Evolutionary conservation across 208 protist genomes (phyloP).

Genomic region (Leishmania tropica): DNA sequence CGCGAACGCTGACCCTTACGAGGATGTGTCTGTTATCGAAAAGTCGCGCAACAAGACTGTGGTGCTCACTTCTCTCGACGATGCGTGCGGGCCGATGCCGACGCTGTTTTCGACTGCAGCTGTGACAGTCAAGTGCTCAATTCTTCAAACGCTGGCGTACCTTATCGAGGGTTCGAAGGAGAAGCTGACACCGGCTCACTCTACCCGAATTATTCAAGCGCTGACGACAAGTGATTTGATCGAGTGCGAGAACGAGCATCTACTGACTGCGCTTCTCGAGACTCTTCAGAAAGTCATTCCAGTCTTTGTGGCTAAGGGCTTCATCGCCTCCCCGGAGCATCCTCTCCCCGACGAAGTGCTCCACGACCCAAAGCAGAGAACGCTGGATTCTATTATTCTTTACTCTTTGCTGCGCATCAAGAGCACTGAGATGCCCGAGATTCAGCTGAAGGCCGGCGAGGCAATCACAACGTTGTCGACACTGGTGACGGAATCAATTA

Average conservation of each 20-base stretch:
- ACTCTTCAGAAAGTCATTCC: constrained; percentile 40
- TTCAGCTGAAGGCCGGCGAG: constrained; percentile 37
- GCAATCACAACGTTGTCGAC: constrained; percentile 51
- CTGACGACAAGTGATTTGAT: constrained; percentile 67
- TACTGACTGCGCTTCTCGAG: constrained; percentile 66
- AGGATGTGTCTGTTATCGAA: constrained; percentile 39
- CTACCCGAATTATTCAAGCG: constrained; percentile 62
- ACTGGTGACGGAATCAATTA: constrained; percentile 55
- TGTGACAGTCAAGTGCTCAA: constrained; percentile 70
- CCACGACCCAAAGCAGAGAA: constrained; percentile 60
- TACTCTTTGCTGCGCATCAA: constrained; percentile 75
- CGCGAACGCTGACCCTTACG: constrained; percentile 26
- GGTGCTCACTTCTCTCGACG: constrained; percentile 54
- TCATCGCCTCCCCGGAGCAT: constrained; percentile 56
- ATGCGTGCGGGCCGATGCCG: constrained; percentile 20
- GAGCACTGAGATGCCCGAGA: constrained; percentile 41
- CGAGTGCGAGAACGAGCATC: constrained; percentile 65
- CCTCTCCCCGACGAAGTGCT: constrained; percentile 61
- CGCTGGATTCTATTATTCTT: constrained; percentile 81
- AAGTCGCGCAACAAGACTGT: constrained; percentile 67
- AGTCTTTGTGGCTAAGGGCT: constrained; percentile 52
- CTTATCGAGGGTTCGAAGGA: constrained; percentile 71
- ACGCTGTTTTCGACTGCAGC: constrained; percentile 91
- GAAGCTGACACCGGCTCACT: constrained; percentile 59
- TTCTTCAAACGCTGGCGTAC: constrained; percentile 69